These are phyloP conservation scores for Xylaria sp. DNA, from an alignment of 2,329 filamentous ascomycete species.

Conservation along the genomic window DNA sequence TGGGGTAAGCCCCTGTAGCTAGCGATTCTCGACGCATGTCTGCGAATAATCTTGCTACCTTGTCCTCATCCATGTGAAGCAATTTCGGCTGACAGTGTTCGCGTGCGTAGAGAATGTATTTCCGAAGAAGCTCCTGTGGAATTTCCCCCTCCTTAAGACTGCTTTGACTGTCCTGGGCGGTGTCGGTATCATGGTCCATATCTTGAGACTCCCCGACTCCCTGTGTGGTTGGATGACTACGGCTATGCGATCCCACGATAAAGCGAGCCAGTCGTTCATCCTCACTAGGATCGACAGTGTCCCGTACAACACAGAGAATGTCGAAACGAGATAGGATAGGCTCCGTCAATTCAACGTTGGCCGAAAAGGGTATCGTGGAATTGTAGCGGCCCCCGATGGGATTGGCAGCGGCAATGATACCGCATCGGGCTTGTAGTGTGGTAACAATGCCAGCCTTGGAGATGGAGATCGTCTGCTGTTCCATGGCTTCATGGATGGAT, in stretches of 20 bases:
- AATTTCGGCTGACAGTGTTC: slow-evolving; percentile 91
- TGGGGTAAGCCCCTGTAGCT: slow-evolving; percentile 95
- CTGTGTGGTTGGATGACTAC: slow-evolving; percentile 76
- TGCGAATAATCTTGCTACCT: slow-evolving; percentile 90
- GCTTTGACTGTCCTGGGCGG: slow-evolving; percentile 45
- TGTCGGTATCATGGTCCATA: slow-evolving; percentile 65
- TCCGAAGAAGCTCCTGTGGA: slow-evolving; percentile 87
- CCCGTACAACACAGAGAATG: slow-evolving; percentile 93
- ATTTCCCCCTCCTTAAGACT: slow-evolving; percentile 72
- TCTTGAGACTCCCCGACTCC: slow-evolving; percentile 67
- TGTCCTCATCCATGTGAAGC: slow-evolving; percentile 98
- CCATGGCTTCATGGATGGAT: slow-evolving; percentile 99
- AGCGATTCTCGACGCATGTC: slow-evolving; percentile 95
- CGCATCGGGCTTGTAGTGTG: slow-evolving; percentile 93
- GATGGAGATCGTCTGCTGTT: slow-evolving; percentile 99
- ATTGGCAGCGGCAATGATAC: slow-evolving; percentile 96
- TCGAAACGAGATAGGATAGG: slow-evolving; percentile 98
- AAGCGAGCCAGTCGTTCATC: slow-evolving; percentile 95
- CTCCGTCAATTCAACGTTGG: slow-evolving; percentile 96
- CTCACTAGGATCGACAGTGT: slow-evolving; percentile 91
- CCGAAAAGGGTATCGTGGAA: slow-evolving; percentile 91
- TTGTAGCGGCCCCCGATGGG: slow-evolving; percentile 97
- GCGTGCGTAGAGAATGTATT: slow-evolving; percentile 95
- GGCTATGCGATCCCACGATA: slow-evolving; percentile 92
- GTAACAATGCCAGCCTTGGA: slow-evolving; percentile 99